phyloP scores from a whole-genome alignment of 2,329 filamentous ascomycete species.

The Berkeleyomyces rouxiae region DNA sequence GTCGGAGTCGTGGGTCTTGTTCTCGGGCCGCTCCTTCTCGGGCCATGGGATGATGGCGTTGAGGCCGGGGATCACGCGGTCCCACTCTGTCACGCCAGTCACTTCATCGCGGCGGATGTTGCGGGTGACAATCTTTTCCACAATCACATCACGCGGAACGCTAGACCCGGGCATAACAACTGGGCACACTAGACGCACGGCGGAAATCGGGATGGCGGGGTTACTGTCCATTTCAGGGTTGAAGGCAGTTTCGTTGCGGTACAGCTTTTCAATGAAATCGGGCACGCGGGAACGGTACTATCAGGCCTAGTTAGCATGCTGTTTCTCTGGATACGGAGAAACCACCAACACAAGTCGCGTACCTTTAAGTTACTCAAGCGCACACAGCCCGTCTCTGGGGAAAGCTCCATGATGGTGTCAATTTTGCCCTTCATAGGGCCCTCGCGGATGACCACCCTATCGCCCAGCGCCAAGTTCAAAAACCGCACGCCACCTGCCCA shows the following conservation, averaged over 20 bases:
- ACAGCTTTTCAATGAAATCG: conserved; percentile 11
- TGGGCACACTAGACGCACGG: conserved; percentile 69
- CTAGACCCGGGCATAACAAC: conserved; percentile 50
- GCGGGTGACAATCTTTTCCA: conserved; percentile 48
- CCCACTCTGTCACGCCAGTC: conserved; percentile 28
- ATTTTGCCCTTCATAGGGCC: conserved; percentile 75
- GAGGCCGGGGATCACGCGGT: conserved; percentile 50
- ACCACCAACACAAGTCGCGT: conserved; percentile 21
- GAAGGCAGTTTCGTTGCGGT: conserved; percentile 26
- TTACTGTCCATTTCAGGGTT: conserved; percentile 25
- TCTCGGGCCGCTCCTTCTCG: conserved; percentile 35
- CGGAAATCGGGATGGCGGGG: conserved; percentile 46
- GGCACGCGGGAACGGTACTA: conserved; percentile 11
- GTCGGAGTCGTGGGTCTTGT: conserved; percentile 44
- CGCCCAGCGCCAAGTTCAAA: conserved; percentile 48
- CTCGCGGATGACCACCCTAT: conserved; percentile 67
- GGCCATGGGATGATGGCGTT: conserved; percentile 68
- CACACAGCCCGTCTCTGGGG: conserved; percentile 37
- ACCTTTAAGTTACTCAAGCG: conserved; percentile 48
- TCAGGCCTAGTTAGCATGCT: not conserved
- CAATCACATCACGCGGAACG: conserved; percentile 53
- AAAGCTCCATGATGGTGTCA: conserved; percentile 46
- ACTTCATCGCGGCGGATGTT: conserved; percentile 27
- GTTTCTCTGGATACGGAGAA: not conserved
- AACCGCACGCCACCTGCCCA: conserved; percentile 40